Evolutionary conservation across 73 alveolate species (phyloP).

Genomic region (Tetrahymena elliotti): DNA sequence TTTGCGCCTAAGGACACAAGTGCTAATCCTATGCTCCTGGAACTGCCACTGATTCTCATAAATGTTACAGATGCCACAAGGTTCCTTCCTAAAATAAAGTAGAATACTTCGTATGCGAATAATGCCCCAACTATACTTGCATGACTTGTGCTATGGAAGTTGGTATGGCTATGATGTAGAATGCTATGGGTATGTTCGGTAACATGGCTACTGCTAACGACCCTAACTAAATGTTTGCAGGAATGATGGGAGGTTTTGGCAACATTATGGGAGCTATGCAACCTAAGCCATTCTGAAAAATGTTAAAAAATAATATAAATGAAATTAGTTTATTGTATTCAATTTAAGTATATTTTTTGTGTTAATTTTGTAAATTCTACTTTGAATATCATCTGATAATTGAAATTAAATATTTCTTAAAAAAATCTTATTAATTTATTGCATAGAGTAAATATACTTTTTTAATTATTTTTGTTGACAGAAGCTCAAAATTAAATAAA

Average conservation of each 20-base stretch:
- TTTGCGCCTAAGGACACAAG: background rate
- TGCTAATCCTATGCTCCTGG: background rate
- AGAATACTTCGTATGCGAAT: background rate
- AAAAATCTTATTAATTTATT: too few species aligned
- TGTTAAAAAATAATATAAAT: too few species aligned
- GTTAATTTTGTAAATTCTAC: too few species aligned
- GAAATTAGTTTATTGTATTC: background rate
- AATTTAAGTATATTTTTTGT: too few species aligned
- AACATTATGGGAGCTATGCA: background rate
- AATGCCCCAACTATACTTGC: background rate
- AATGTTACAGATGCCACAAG: background rate
- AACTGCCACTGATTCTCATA: background rate
- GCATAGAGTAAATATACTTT: too few species aligned
- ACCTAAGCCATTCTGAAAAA: background rate
- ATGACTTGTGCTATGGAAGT: background rate
- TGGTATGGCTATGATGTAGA: conserved; percentile 1
- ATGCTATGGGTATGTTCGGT: background rate
- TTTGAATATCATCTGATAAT: too few species aligned
- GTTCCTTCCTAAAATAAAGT: background rate
- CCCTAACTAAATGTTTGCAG: background rate
- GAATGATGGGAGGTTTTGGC: background rate
- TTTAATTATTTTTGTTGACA: too few species aligned
- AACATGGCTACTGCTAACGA: background rate
- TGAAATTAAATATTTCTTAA: too few species aligned
- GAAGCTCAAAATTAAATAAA: too few species aligned